These are phyloP conservation scores for Chalciporus piperatus DNA, from an alignment of 768 basidiomycete species.

Conservation along the genomic window DNA sequence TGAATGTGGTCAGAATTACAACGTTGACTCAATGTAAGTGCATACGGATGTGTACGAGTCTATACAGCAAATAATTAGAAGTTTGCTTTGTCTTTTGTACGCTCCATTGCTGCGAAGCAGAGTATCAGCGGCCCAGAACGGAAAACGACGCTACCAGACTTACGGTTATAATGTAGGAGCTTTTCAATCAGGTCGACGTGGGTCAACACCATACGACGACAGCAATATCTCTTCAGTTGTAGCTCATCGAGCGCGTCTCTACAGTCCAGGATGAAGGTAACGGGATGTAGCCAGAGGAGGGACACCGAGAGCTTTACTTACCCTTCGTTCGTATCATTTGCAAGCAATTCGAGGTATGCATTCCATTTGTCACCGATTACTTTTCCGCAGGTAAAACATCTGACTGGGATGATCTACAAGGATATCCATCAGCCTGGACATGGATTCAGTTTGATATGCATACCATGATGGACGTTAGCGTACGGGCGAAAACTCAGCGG, in stretches of 20 bases:
- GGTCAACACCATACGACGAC: constrained; percentile 94
- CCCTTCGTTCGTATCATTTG: constrained; percentile 86
- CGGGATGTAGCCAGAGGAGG: neutral
- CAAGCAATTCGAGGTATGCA: constrained; percentile 77
- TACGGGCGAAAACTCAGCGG: no score
- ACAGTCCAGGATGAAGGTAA: neutral
- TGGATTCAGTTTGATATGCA: neutral
- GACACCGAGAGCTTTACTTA: constrained; percentile 40
- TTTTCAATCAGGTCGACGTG: constrained; percentile 99
- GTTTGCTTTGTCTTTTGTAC: constrained; percentile 26
- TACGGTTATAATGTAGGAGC: constrained; percentile 93
- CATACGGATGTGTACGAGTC: neutral
- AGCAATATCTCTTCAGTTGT: constrained; percentile 92
- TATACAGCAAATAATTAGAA: neutral
- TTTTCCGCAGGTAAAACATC: constrained; percentile 96
- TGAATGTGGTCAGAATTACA: no score
- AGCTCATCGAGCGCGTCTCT: constrained; percentile 90
- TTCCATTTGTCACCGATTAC: constrained; percentile 98
- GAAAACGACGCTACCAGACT: constrained; percentile 31
- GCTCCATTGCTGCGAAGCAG: constrained; percentile 30
- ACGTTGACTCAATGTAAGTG: no score
- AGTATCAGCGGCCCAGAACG: neutral
- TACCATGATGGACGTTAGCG: constrained; percentile 27
- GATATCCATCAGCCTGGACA: neutral
- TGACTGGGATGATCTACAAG: constrained; percentile 87